These are phyloP conservation scores for Lachancea thermotolerans DNA, from an alignment of 805 yeast genomes.

Conservation along the genomic window DNA sequence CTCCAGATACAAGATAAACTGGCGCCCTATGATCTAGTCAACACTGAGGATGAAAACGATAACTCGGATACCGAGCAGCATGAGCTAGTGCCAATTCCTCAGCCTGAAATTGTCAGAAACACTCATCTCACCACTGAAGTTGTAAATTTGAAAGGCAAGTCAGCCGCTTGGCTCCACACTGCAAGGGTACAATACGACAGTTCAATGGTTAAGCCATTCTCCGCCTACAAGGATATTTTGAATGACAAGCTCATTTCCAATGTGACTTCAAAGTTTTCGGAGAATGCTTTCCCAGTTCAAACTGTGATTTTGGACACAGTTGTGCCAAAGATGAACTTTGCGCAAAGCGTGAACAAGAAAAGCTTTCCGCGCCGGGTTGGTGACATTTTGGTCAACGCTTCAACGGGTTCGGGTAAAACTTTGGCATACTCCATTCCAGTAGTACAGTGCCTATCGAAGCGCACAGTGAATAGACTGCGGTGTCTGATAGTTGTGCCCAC, in stretches of 20 bases:
- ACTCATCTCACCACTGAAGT: slow-evolving; percentile 14
- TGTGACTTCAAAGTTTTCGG: slow-evolving; percentile 21
- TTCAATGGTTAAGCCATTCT: slow-evolving; percentile 22
- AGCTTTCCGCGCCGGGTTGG: slow-evolving; percentile 52
- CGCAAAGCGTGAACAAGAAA: slow-evolving; percentile 25
- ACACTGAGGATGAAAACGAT: slow-evolving; percentile 9
- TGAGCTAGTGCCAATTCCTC: slow-evolving; percentile 73
- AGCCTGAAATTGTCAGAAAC: slow-evolving; percentile 48
- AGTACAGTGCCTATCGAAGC: slow-evolving; percentile 53
- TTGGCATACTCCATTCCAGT: slow-evolving; percentile 83
- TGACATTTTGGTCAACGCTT: slow-evolving; percentile 82
- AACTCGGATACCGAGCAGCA: slow-evolving; percentile 28
- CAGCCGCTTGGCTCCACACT: slow-evolving; percentile 28
- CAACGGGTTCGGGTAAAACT: slow-evolving; percentile 96
- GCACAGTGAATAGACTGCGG: slow-evolving; percentile 66
- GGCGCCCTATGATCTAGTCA: slow-evolving; percentile 13
- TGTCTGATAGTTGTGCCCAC: slow-evolving; percentile 87
- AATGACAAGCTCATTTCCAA: slow-evolving; percentile 31
- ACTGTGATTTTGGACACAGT: slow-evolving; percentile 24
- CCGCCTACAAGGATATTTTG: slow-evolving; percentile 14
- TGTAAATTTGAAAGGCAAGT: slow-evolving; percentile 39
- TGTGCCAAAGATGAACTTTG: slow-evolving; percentile 22
- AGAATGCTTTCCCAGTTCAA: slow-evolving; percentile 30
- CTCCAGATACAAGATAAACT: slow-evolving; percentile 29
- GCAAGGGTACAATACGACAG: slow-evolving; percentile 26